phyloP scores from a whole-genome alignment of 2,329 filamentous ascomycete species.

The Simplicillium aogashimaense region DNA sequence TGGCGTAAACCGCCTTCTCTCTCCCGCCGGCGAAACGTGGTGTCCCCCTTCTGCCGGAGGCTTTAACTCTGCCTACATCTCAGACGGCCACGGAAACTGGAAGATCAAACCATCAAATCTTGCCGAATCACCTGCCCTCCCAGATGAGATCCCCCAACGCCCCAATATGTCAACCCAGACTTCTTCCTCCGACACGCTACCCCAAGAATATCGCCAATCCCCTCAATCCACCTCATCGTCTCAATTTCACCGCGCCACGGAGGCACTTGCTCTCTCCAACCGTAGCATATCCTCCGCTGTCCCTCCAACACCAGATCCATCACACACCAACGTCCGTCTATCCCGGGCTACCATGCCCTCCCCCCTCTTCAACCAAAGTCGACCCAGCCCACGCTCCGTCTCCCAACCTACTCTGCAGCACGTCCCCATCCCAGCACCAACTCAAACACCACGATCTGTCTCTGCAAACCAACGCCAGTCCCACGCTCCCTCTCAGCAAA shows the following conservation, averaged over 20 bases:
- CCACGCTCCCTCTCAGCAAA: background rate
- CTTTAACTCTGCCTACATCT: slow-evolving; percentile 30
- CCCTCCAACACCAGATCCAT: background rate
- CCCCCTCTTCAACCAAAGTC: slow-evolving; percentile 4
- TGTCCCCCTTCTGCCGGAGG: slow-evolving; percentile 31
- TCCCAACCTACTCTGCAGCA: slow-evolving; percentile 2
- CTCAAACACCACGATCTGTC: background rate
- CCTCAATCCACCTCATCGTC: too few species aligned
- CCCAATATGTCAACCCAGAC: too few species aligned
- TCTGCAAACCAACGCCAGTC: background rate
- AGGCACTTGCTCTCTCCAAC: too few species aligned
- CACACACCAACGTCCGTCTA: background rate
- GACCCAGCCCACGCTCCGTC: slow-evolving; percentile 4
- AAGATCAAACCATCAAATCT: slow-evolving; percentile 30
- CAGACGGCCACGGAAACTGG: slow-evolving; percentile 45
- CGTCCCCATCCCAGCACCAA: slow-evolving; percentile 5
- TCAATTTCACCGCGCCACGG: too few species aligned
- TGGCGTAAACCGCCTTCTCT: slow-evolving; percentile 14
- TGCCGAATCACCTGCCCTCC: slow-evolving; percentile 3
- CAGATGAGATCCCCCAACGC: background rate
- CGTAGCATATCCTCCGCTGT: background rate
- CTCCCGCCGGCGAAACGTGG: slow-evolving; percentile 35
- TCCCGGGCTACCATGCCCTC: slow-evolving; percentile 5
- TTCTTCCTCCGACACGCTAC: too few species aligned
- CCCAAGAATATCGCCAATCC: too few species aligned